phyloP scores from a whole-genome alignment of 2,329 filamentous ascomycete species.

The Stylonectria norvegica region DNA sequence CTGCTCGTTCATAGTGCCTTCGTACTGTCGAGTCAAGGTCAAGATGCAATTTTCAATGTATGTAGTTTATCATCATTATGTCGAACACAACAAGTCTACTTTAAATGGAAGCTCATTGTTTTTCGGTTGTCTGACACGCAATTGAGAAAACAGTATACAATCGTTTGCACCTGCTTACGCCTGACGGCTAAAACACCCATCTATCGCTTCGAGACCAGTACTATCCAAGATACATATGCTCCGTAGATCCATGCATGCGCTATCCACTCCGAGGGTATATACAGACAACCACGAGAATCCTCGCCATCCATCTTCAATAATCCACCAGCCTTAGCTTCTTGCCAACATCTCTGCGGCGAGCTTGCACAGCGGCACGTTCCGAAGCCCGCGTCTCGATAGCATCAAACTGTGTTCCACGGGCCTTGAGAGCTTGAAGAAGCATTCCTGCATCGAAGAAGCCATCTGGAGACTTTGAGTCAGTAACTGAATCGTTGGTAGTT shows the following conservation, averaged over 20 bases:
- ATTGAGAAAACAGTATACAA: background rate
- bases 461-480: constrained; percentile 54
- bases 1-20: background rate
- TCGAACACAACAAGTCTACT: too few relatives aligned
- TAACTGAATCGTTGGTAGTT: constrained; percentile 2
- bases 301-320: constrained; percentile 49
- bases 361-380: constrained; percentile 57
- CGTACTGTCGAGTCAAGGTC: background rate
- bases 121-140: too few relatives aligned
- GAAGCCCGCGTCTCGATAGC: constrained; percentile 50
- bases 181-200: background rate
- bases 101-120: too few relatives aligned
- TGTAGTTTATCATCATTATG: background rate
- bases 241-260: constrained; percentile 2
- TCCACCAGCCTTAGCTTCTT: constrained; percentile 70
- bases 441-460: constrained; percentile 98
- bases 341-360: constrained; percentile 64
- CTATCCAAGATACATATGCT: background rate
- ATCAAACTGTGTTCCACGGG: constrained; percentile 55
- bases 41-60: background rate
- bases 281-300: background rate
- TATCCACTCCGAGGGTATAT: constrained; percentile 2
- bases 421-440: constrained; percentile 83
- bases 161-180: background rate
- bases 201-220: too few relatives aligned